phyloP scores from a whole-genome alignment of 257 asterid genomes.

The Scutellaria baicalensis region DNA sequence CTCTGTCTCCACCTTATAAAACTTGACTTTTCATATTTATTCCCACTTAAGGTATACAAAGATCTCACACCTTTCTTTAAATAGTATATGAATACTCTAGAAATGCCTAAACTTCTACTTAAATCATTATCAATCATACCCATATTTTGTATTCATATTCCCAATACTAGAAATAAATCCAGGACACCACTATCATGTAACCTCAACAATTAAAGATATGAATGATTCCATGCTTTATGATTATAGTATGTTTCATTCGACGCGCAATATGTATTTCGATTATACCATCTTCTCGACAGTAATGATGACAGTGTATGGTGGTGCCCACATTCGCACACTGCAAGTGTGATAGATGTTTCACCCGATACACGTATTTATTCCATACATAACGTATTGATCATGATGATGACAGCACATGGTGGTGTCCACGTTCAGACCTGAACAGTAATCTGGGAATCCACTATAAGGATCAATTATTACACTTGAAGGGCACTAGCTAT shows the following conservation, averaged over 20 bases:
- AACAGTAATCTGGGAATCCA: background rate
- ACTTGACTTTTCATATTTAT: background rate
- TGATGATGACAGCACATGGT: background rate
- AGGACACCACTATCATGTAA: too few species aligned
- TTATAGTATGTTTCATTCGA: background rate
- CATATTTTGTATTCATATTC: background rate
- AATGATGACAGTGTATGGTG: background rate
- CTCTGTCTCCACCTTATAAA: constrained; percentile 1
- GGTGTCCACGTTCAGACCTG: background rate
- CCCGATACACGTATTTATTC: background rate
- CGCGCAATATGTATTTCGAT: background rate
- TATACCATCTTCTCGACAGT: background rate
- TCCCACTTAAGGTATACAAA: constrained; percentile 20
- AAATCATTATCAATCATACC: background rate
- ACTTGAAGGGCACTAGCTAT: background rate
- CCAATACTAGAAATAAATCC: background rate
- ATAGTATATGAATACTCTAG: background rate
- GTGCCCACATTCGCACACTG: background rate
- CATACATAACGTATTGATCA: background rate
- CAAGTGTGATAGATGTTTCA: background rate
- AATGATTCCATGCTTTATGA: background rate
- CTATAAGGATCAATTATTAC: background rate
- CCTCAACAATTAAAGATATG: background rate
- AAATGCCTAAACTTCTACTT: background rate
- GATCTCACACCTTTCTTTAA: background rate